These are phyloP conservation scores for Tarenaya hassleriana DNA, from an alignment of 345 rosid species.

Conservation along the genomic window DNA sequence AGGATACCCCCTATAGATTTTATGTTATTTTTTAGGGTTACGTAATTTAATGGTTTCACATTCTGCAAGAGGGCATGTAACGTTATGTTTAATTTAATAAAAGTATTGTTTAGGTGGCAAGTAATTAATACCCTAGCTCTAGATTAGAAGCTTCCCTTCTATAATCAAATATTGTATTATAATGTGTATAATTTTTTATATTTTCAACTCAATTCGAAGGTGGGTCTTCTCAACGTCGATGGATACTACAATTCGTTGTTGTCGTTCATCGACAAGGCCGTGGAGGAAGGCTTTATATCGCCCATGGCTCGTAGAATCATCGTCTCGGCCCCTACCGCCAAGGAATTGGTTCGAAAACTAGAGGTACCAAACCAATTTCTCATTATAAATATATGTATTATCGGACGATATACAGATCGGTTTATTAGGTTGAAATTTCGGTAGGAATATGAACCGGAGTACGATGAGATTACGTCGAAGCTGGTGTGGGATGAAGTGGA, in stretches of 20 bases:
- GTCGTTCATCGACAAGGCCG: slow-evolving; percentile 81
- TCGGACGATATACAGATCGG: not conserved
- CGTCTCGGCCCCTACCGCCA: slow-evolving; percentile 78
- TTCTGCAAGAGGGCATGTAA: no score
- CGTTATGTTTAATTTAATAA: slow-evolving; percentile 11
- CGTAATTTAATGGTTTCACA: slow-evolving; percentile 9
- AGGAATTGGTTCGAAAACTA: slow-evolving; percentile 68
- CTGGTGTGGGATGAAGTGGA: slow-evolving; percentile 84
- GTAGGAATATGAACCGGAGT: slow-evolving; percentile 76
- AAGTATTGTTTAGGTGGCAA: no score
- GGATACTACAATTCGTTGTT: slow-evolving; percentile 86
- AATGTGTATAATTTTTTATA: no score
- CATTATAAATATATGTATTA: not conserved
- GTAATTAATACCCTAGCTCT: no score
- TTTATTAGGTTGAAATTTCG: not conserved
- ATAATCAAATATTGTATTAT: not conserved
- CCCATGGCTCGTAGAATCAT: slow-evolving; percentile 78
- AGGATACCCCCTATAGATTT: not conserved
- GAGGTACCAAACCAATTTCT: slow-evolving; percentile 54
- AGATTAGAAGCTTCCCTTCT: no score
- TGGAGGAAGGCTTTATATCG: slow-evolving; percentile 91
- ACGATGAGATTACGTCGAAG: slow-evolving; percentile 68
- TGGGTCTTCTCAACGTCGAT: slow-evolving; percentile 91
- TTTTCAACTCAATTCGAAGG: slow-evolving; percentile 34
- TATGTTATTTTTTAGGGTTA: not conserved